Evolutionary conservation across 1,284 basidiomycete genomes (phyloP).

Genomic region (Schizophyllum amplum): DNA sequence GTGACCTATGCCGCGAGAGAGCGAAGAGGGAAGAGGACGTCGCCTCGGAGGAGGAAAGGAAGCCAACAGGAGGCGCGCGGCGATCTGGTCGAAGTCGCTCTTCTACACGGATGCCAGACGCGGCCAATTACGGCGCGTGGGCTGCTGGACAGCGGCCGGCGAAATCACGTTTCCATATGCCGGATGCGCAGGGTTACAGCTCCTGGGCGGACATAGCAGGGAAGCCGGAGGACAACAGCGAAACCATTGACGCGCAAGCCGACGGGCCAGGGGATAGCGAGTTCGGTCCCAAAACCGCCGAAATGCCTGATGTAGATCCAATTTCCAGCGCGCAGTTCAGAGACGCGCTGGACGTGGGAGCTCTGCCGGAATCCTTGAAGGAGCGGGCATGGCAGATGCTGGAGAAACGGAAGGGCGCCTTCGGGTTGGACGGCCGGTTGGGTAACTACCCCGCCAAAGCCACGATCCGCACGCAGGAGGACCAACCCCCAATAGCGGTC

Average conservation of each 20-base stretch:
- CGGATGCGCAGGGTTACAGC: not conserved
- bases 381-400: not conserved
- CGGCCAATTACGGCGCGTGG: not conserved
- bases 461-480: conserved; percentile 10
- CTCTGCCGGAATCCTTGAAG: no score
- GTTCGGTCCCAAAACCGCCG: no score
- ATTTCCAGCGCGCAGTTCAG: no score
- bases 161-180: not conserved
- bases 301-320: no score
- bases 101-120: not conserved
- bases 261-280: no score
- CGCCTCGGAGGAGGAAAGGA: not conserved
- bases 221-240: no score
- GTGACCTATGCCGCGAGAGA: not conserved
- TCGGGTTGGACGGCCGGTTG: conserved; percentile 20
- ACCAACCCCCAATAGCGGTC: conserved; percentile 14
- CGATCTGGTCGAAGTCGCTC: not conserved
- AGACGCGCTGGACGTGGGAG: no score
- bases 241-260: no score
- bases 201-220: not conserved
- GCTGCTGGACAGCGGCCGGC: not conserved
- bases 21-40: not conserved
- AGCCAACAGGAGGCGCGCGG: not conserved
- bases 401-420: conserved; percentile 11
- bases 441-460: conserved; percentile 14